Evolutionary conservation across 169 alveolate genomes (phyloP), one percentile per base, ranked within the genome.

Genomic region (Cystoisospora suis): DNA sequence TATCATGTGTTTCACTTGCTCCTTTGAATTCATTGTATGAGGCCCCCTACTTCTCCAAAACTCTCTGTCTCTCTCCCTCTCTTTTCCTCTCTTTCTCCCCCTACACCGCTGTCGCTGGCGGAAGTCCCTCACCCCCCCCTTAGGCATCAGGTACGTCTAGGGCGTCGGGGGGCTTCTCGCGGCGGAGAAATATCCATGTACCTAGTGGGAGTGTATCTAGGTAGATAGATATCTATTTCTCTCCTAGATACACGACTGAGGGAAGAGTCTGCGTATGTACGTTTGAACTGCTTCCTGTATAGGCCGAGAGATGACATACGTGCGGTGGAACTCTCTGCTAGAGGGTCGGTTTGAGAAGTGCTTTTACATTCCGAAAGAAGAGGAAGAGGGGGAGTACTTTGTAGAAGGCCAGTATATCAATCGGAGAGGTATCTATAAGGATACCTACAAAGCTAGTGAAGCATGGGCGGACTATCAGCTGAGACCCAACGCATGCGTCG

Each of bases 401-500:
- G 36, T 86, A 0, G 81, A 75, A 4, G 56, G 9, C 0, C 44
- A 75, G 40, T 27, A 88, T 70, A 94, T 95, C 49, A 91, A 93
- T n/a, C 91, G 94, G 75, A 92, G 94, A 56, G 97, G 96, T 42
- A 95, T 96, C 44, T 96, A 95, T 90, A 96, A 95, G 69, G 99
- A 97, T 88, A 91, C 96, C 0, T 91, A 81, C 83, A 88, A 89
- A 61, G 92, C 85, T 27, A 20, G 95, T n/a, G 93, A 93, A n/a
- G 94, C 77, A 6, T 88, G 97, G 93, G 91, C 95, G 44, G 98
- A 96, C 81, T 96, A 95, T 58, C 97, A 97, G 58, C 95, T 97
- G 40, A 94, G 99, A 79, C 96, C 97, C 23, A 98, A 98, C 93
- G 88, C 93, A 17, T 94, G 95, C 88, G 94, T 98, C 20, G 98